Conservation (phyloP, 2,329 filamentous ascomycete genomes). For the Clonostachys rosea region DNA sequence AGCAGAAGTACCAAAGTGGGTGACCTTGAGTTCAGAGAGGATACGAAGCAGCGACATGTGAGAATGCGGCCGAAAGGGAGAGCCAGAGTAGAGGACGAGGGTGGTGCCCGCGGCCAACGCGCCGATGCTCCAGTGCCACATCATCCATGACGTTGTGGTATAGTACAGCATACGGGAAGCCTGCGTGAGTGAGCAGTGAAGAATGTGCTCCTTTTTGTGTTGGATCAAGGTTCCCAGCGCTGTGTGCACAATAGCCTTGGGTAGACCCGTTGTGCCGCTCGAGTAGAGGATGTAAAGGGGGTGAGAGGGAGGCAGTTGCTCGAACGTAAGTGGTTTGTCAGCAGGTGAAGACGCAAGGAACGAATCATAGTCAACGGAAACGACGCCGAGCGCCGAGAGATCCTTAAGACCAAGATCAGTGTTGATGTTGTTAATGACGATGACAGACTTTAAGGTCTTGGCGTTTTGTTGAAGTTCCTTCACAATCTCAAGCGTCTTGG, state of each 20-base stretch:
- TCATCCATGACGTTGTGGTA: slow-evolving; percentile 97
- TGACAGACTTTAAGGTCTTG: slow-evolving; percentile 56
- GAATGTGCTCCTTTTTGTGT: slow-evolving; percentile 92
- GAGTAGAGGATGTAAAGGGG: slow-evolving; percentile 94
- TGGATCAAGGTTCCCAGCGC: slow-evolving; percentile 86
- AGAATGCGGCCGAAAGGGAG: slow-evolving; percentile 76
- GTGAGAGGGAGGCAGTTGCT: slow-evolving; percentile 76
- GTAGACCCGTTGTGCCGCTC: slow-evolving; percentile 79
- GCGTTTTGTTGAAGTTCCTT: slow-evolving; percentile 53
- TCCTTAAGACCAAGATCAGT: slow-evolving; percentile 35
- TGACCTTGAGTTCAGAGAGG: slow-evolving; percentile 76
- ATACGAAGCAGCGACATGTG: slow-evolving; percentile 79
- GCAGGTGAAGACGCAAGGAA: slow-evolving; percentile 38
- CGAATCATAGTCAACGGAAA: slow-evolving; percentile 35
- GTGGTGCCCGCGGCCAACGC: slow-evolving; percentile 79
- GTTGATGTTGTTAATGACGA: slow-evolving; percentile 68
- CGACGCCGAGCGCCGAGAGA: slow-evolving; percentile 30
- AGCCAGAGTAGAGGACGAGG: slow-evolving; percentile 86
- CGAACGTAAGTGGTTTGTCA: slow-evolving; percentile 53
- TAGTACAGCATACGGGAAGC: slow-evolving; percentile 83
- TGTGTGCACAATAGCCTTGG: slow-evolving; percentile 94
- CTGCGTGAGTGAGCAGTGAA: slow-evolving; percentile 77
- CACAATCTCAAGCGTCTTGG: slow-evolving; percentile 76
- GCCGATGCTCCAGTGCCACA: slow-evolving; percentile 97
- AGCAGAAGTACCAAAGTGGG: slow-evolving; percentile 91